phyloP scores from a whole-genome alignment of 768 basidiomycete genomes.

The Agrocybe praecox region DNA sequence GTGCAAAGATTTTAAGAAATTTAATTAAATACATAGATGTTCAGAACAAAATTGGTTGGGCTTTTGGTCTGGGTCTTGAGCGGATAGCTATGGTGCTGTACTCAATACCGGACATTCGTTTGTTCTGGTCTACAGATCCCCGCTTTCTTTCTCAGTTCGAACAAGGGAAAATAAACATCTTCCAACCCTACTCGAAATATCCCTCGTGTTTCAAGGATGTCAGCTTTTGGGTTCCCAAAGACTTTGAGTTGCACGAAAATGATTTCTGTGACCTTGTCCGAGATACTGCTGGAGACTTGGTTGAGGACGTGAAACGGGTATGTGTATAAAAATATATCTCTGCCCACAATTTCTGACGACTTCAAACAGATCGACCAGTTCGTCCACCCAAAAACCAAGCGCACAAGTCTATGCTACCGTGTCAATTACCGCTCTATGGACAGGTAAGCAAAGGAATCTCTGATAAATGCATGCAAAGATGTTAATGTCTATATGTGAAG shows the following conservation, averaged over 20 bases:
- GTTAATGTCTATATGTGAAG: constrained; percentile 36
- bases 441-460: constrained; percentile 46
- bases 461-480: background rate
- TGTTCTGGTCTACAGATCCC: constrained; percentile 93
- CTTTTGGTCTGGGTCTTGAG: constrained; percentile 96
- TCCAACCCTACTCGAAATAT: constrained; percentile 91
- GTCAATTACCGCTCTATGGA: constrained; percentile 98
- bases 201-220: constrained; percentile 94
- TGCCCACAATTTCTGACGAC: constrained; percentile 11
- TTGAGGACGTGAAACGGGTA: constrained; percentile 88
- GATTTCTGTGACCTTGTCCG: constrained; percentile 96
- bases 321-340: constrained; percentile 20
- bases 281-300: constrained; percentile 90
- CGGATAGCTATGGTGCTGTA: constrained; percentile 98
- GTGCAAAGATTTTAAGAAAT: constrained; percentile 7
- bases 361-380: constrained; percentile 83
- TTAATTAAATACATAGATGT: constrained; percentile 51
- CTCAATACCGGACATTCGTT: constrained; percentile 94
- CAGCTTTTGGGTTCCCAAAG: constrained; percentile 85
- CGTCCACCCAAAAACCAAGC: constrained; percentile 82
- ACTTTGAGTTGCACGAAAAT: constrained; percentile 78
- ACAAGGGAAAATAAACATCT: constrained; percentile 73
- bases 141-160: constrained; percentile 90
- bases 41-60: constrained; percentile 90
- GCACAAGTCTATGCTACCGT: constrained; percentile 83